phyloP scores from a whole-genome alignment of 116 monocot genomes.

The Iris pallida region DNA sequence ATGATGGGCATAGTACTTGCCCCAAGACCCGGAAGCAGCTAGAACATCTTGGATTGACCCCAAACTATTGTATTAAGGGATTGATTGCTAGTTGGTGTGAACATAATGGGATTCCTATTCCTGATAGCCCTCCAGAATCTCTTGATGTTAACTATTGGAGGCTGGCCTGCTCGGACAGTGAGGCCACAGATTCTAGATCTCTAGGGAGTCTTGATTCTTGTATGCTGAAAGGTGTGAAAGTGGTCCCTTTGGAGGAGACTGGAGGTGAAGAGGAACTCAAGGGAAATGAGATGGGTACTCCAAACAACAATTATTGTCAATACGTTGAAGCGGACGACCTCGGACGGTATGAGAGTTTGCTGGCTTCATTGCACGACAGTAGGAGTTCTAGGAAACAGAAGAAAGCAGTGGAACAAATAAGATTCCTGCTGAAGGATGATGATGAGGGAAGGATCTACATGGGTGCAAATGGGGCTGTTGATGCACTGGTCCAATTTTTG shows the following conservation, averaged over 20 bases:
- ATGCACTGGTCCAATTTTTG: constrained; percentile 35
- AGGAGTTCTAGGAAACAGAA: constrained; percentile 7
- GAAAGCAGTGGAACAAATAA: constrained; percentile 24
- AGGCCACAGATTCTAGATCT: constrained; percentile 16
- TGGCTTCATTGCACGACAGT: constrained; percentile 23
- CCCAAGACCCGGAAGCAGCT: constrained; percentile 64
- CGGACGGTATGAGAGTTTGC: constrained; percentile 25
- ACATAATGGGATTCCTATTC: constrained; percentile 32
- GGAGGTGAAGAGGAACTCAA: constrained; percentile 4
- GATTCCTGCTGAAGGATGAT: constrained; percentile 42
- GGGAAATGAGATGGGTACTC: background rate
- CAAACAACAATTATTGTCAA: constrained; percentile 1
- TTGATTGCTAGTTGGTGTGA: constrained; percentile 80
- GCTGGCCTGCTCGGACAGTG: constrained; percentile 12
- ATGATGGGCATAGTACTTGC: constrained; percentile 56
- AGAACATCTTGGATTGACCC: constrained; percentile 45
- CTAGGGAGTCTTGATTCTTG: constrained; percentile 19
- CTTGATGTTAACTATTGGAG: constrained; percentile 36
- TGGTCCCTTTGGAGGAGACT: constrained; percentile 16
- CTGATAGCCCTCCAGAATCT: constrained; percentile 29
- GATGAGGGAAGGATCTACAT: constrained; percentile 35
- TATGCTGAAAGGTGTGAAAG: constrained; percentile 14
- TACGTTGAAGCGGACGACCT: constrained; percentile 1
- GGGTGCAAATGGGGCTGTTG: constrained; percentile 39
- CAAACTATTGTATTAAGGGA: constrained; percentile 68